phyloP scores from a whole-genome alignment of 768 basidiomycete species.

The Psilocybe cubensis region DNA sequence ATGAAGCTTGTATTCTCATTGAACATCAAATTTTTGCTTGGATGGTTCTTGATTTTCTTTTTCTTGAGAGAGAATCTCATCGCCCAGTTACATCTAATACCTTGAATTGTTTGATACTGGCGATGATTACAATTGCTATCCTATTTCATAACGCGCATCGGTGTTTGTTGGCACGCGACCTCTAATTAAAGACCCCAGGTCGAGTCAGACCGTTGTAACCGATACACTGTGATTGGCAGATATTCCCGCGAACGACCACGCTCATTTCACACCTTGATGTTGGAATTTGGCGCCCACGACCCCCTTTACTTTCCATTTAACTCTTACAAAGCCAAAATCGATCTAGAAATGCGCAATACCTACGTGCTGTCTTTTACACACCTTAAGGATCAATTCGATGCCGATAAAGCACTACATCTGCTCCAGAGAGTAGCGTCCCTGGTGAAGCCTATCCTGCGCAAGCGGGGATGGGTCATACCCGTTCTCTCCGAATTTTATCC shows the following conservation, averaged over 20 bases:
- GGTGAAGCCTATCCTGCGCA: conserved; percentile 94
- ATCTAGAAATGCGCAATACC: conserved; percentile 50
- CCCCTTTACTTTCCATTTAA: neutral
- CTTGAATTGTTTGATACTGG: no score
- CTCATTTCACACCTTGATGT: no score
- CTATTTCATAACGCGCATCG: no score
- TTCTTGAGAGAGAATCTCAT: no score
- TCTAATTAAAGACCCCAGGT: no score
- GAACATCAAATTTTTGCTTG: neutral
- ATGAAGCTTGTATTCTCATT: neutral
- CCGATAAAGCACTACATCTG: conserved; percentile 68
- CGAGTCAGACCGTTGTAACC: no score
- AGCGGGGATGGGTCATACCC: conserved; percentile 78
- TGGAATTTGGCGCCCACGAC: neutral
- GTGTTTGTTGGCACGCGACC: no score
- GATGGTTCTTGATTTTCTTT: neutral
- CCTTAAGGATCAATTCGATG: conserved; percentile 67
- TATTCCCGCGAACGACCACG: no score
- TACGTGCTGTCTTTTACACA: conserved; percentile 75
- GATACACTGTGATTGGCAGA: no score
- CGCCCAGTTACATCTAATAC: no score
- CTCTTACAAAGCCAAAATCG: neutral
- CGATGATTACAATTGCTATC: no score
- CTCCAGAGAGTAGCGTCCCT: conserved; percentile 74
- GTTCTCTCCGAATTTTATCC: conserved; percentile 86